These are phyloP conservation scores for Tuber umbilicatum DNA, from an alignment of 495 filamentous ascomycete species.

Conservation along the genomic window DNA sequence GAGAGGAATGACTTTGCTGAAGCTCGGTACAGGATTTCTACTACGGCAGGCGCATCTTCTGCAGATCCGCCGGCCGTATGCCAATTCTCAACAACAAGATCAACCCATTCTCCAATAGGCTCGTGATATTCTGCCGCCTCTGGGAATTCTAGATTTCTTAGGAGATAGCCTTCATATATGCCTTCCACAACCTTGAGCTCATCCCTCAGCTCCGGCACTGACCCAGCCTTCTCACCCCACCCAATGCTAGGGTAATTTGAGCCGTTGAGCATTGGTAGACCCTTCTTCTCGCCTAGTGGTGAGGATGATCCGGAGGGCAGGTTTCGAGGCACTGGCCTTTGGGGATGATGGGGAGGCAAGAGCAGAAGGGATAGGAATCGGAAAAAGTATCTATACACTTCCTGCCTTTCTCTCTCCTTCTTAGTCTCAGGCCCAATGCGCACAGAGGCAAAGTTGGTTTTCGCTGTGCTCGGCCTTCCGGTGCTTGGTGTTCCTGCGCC, in stretches of 20 bases:
- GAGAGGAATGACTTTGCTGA: constrained; percentile 92
- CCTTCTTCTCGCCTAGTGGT: not conserved
- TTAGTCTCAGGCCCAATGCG: constrained; percentile 41
- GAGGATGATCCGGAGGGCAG: constrained; percentile 8
- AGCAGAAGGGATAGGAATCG: constrained; percentile 31
- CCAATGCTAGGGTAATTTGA: not conserved
- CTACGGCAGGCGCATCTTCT: constrained; percentile 51
- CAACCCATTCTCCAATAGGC: constrained; percentile 73
- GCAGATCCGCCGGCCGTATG: constrained; percentile 62
- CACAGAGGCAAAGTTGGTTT: constrained; percentile 6
- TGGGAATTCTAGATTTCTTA: constrained; percentile 57
- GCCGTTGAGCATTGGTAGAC: not conserved
- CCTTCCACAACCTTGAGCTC: constrained; percentile 28
- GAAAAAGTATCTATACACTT: constrained; percentile 37
- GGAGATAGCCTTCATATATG: constrained; percentile 37
- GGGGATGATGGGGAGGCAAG: constrained; percentile 17
- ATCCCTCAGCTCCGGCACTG: constrained; percentile 20
- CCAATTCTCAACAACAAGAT: constrained; percentile 80
- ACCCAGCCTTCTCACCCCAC: constrained; percentile 16
- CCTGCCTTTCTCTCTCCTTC: constrained; percentile 29
- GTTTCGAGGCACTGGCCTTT: constrained; percentile 15
- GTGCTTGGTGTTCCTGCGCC: constrained; percentile 53
- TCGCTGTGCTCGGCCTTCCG: constrained; percentile 45
- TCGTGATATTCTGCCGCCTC: constrained; percentile 66
- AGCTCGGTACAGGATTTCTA: constrained; percentile 72